Conservation (phyloP, 768 basidiomycete species). For the Trametes elegans region DNA sequence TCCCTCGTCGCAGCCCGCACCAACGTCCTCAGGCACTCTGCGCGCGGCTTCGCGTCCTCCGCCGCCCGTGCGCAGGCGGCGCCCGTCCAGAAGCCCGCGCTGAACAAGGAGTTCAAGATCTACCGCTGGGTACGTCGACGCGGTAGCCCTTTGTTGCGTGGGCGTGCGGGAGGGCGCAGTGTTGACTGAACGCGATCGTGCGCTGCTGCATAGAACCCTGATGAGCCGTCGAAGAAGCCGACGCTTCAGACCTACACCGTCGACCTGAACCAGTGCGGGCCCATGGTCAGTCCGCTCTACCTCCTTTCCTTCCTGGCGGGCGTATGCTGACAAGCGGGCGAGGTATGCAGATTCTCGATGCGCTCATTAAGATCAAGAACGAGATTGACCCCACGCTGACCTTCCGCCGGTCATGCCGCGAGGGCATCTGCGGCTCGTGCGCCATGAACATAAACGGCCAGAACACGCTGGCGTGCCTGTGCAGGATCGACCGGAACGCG, state of each 20-base stretch:
- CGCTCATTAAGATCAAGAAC: constrained; percentile 99
- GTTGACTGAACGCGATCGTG: background rate
- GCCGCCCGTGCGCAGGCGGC: constrained; percentile 37
- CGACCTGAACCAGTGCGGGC: constrained; percentile 92
- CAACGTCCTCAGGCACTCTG: constrained; percentile 14
- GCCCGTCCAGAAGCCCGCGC: constrained; percentile 61
- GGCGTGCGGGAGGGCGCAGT: background rate
- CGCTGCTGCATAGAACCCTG: constrained; percentile 77
- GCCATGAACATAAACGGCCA: constrained; percentile 99
- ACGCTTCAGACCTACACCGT: constrained; percentile 86
- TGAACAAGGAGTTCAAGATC: constrained; percentile 95
- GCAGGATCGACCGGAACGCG: constrained; percentile 81
- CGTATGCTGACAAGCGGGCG: background rate
- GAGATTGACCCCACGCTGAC: constrained; percentile 96
- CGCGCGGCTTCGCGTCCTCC: constrained; percentile 33
- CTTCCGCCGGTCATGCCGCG: constrained; percentile 89
- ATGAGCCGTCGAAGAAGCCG: constrained; percentile 90
- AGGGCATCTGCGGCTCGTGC: constrained; percentile 97
- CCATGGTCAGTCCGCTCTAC: constrained; percentile 62
- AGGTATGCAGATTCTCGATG: constrained; percentile 86
- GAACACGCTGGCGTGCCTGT: constrained; percentile 97
- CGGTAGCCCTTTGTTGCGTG: background rate
- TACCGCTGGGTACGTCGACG: constrained; percentile 85
- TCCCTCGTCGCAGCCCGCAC: constrained; percentile 41
- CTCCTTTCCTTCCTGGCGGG: background rate